Evolutionary conservation across 345 rosid genomes (phyloP).

Genomic region (Citrus unshiu): DNA sequence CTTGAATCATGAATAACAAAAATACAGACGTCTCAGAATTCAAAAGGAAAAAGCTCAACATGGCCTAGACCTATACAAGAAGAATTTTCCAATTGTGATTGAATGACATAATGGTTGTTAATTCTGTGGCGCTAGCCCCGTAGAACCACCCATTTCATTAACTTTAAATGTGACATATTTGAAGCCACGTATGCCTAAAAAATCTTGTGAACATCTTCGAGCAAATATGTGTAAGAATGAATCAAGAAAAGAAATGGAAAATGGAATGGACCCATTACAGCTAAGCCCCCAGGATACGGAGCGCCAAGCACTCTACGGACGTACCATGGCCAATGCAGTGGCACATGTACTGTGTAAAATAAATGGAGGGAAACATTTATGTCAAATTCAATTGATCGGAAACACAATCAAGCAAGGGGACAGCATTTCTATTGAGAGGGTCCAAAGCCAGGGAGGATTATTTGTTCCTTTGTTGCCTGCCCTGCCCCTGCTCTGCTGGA

Average conservation of each 20-base stretch:
- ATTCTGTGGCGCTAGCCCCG: not conserved
- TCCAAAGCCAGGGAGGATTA: constrained; percentile 22
- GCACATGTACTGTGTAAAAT: constrained; percentile 10
- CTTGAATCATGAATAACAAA: not conserved
- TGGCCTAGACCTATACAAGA: not conserved
- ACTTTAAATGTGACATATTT: not conserved
- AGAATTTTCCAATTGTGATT: not conserved
- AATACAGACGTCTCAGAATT: no score
- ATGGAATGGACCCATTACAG: constrained; percentile 15
- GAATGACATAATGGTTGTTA: not conserved
- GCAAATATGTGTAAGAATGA: no score
- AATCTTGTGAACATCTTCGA: not conserved
- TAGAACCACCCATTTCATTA: not conserved
- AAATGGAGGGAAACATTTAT: constrained; percentile 10
- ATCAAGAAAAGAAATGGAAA: not conserved
- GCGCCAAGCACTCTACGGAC: constrained; percentile 10
- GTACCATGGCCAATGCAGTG: not conserved
- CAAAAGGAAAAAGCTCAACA: not conserved
- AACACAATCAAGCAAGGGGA: constrained; percentile 1
- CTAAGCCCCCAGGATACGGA: constrained; percentile 9
- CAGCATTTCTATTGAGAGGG: constrained; percentile 1
- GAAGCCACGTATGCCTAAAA: not conserved
- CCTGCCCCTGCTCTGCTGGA: no score
- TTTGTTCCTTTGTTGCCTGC: not conserved
- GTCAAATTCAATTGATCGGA: constrained; percentile 11